phyloP scores from a whole-genome alignment of 148 eudicot species.

The Cornus kousa region DNA sequence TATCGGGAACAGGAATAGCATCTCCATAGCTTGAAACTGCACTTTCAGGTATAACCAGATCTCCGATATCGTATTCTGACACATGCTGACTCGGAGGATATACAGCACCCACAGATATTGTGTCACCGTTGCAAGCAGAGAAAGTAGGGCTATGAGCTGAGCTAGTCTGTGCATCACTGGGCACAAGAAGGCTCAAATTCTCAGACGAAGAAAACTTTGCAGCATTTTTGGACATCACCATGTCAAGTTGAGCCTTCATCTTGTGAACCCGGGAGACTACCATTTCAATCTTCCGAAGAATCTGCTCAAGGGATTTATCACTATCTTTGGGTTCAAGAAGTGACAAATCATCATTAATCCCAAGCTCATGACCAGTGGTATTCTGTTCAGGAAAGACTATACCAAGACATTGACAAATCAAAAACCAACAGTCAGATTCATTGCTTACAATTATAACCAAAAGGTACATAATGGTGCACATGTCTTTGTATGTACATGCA shows the following conservation, averaged over 20 bases:
- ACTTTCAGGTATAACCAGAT: slow-evolving; percentile 54
- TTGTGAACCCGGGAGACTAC: slow-evolving; percentile 54
- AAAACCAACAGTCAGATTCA: background rate
- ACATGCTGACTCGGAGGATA: slow-evolving; percentile 31
- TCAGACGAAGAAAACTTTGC: slow-evolving; percentile 71
- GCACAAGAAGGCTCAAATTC: slow-evolving; percentile 62
- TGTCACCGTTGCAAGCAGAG: slow-evolving; percentile 74
- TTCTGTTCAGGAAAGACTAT: slow-evolving; percentile 34
- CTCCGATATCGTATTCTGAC: slow-evolving; percentile 63
- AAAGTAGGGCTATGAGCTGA: slow-evolving; percentile 73
- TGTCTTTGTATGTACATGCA: background rate
- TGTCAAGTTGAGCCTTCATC: slow-evolving; percentile 50
- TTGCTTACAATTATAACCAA: background rate
- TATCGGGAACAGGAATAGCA: slow-evolving; percentile 69
- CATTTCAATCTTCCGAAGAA: slow-evolving; percentile 60
- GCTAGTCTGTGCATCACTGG: slow-evolving; percentile 63
- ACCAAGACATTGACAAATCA: background rate
- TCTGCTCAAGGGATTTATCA: slow-evolving; percentile 47
- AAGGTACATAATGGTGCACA: background rate
- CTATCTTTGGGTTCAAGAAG: slow-evolving; percentile 32
- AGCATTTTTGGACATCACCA: slow-evolving; percentile 51
- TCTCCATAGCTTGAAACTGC: slow-evolving; percentile 50
- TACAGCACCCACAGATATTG: slow-evolving; percentile 50
- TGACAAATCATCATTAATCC: slow-evolving; percentile 35
- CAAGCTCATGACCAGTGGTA: slow-evolving; percentile 38